These are phyloP conservation scores for Neurospora sp. DNA, from an alignment of 495 filamentous ascomycete species.

Conservation along the genomic window DNA sequence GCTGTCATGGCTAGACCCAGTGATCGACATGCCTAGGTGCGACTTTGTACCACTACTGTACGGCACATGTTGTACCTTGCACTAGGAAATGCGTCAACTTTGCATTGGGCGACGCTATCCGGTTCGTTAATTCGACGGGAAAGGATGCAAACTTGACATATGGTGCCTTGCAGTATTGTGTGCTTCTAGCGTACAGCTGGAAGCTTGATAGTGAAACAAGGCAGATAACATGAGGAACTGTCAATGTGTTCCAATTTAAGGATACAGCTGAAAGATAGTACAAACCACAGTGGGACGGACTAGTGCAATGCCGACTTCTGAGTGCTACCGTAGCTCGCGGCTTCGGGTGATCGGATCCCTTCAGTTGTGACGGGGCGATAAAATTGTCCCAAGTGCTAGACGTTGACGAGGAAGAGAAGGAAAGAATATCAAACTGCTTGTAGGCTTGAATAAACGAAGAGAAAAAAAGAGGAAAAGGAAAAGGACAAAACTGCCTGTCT, in stretches of 20 bases:
- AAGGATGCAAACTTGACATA: background rate
- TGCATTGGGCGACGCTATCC: background rate
- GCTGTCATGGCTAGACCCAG: background rate
- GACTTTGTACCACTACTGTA: background rate
- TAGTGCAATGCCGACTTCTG: background rate
- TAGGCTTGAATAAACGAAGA: background rate
- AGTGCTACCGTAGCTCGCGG: background rate
- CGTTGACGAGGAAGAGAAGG: background rate
- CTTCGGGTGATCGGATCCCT: background rate
- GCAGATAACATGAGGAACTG: background rate
- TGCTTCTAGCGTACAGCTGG: background rate
- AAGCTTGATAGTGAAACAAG: background rate
- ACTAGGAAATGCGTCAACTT: background rate
- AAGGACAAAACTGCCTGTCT: background rate
- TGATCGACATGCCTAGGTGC: background rate
- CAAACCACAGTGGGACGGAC: background rate
- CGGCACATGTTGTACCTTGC: background rate
- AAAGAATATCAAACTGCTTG: background rate
- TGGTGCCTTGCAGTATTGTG: background rate
- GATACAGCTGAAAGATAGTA: background rate
- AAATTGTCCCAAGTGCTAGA: background rate
- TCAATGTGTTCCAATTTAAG: background rate
- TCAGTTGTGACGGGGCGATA: background rate
- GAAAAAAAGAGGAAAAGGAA: background rate
- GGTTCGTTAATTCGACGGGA: background rate